Conservation (phyloP, 345 rosid genomes). For the Iberis pinnata region DNA sequence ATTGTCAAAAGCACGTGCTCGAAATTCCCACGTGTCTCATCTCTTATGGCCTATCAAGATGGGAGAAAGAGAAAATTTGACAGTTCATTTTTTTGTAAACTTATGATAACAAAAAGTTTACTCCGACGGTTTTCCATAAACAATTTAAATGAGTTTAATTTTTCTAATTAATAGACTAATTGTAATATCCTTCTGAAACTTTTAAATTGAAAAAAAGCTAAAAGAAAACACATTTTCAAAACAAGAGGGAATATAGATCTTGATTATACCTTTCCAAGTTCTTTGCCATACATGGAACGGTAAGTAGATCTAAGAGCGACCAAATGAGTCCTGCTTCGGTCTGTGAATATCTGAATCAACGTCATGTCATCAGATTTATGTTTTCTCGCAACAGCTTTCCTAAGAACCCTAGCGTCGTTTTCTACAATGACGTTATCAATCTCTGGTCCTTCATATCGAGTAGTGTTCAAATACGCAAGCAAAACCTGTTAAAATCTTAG, state of each 20-base stretch:
- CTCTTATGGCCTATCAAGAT: conserved; percentile 41
- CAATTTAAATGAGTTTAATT: too few relatives aligned
- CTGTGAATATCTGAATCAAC: conserved; percentile 46
- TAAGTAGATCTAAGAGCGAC: conserved; percentile 38
- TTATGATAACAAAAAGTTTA: too few relatives aligned
- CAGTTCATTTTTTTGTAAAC: too few relatives aligned
- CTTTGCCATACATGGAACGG: conserved; percentile 34
- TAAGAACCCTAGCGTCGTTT: conserved; percentile 45
- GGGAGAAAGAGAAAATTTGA: not conserved
- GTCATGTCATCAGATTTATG: conserved; percentile 33
- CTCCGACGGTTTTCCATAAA: too few relatives aligned
- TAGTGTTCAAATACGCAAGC: conserved; percentile 45
- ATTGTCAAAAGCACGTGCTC: conserved; percentile 46
- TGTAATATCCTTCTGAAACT: too few relatives aligned
- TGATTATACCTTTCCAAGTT: conserved; percentile 42
- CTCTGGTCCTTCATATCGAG: conserved; percentile 69
- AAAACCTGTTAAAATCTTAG: conserved; percentile 29
- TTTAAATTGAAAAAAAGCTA: too few relatives aligned
- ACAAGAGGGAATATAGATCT: conserved; percentile 10
- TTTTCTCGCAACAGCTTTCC: conserved; percentile 35
- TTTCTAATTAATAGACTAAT: too few relatives aligned
- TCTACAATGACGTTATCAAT: conserved; percentile 37
- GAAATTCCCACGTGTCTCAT: conserved; percentile 45
- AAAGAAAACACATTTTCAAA: too few relatives aligned
- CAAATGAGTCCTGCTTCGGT: conserved; percentile 57